phyloP scores from a whole-genome alignment of 176 grass and related monocot genomes.

The Dactylis glomerata region DNA sequence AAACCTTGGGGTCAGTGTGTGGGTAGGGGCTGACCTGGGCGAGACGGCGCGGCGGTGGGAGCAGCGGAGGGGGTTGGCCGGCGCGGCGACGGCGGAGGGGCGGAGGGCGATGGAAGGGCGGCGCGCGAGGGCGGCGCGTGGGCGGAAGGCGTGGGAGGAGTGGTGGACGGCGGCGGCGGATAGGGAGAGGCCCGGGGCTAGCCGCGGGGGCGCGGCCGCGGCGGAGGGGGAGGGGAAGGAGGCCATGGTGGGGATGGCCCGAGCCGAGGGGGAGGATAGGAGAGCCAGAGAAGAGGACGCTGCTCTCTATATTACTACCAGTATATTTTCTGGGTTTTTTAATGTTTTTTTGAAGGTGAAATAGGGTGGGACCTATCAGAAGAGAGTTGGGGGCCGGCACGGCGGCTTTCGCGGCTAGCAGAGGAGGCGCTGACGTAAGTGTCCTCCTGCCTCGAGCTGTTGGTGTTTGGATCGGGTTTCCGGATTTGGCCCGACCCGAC shows the following conservation, averaged over 20 bases:
- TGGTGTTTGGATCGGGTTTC: not conserved
- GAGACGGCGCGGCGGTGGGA: conserved; percentile 21
- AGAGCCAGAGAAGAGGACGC: conserved; percentile 8
- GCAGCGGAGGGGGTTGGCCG: conserved; percentile 37
- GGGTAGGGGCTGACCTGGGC: not conserved
- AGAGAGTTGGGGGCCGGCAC: not conserved
- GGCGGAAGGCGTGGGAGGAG: conserved; percentile 15
- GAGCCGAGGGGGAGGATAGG: conserved; percentile 28
- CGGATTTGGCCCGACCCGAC: not conserved
- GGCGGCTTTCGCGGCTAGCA: conserved; percentile 17
- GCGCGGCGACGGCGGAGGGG: conserved; percentile 7
- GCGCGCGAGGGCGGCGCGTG: not conserved
- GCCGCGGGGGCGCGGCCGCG: conserved; percentile 31
- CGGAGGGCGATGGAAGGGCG: not conserved
- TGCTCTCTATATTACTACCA: not conserved
- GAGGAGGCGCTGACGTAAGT: conserved; percentile 5
- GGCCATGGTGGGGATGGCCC: conserved; percentile 37
- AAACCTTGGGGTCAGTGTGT: not conserved
- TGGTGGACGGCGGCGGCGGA: conserved; percentile 24
- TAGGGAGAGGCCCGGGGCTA: conserved; percentile 28
- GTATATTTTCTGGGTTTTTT: not conserved
- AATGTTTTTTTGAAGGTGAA: conserved; percentile 30
- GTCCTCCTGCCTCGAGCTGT: not conserved
- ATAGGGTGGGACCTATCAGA: not conserved
- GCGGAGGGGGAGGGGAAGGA: conserved; percentile 17